These are phyloP conservation scores for Gossypium thurberi DNA, from an alignment of 345 rosid genomes.

Conservation along the genomic window DNA sequence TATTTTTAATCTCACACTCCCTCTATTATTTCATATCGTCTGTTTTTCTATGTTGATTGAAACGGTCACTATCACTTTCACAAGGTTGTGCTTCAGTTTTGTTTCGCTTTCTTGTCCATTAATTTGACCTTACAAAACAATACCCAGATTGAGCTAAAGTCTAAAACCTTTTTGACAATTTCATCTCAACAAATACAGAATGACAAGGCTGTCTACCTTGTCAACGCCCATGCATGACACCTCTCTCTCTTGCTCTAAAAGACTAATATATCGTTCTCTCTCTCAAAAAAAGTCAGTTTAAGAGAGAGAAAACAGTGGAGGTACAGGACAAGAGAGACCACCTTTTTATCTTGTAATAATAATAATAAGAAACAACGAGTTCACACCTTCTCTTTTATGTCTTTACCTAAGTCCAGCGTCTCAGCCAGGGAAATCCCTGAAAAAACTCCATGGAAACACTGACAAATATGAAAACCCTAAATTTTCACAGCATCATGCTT, in stretches of 20 bases:
- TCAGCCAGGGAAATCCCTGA: background rate
- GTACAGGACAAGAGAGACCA: background rate
- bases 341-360: background rate
- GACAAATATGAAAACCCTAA: slow-evolving; percentile 16
- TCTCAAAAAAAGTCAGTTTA: slow-evolving; percentile 11
- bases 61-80: slow-evolving; percentile 16
- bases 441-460: slow-evolving; percentile 1
- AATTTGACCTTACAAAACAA: slow-evolving; percentile 15
- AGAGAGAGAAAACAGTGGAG: background rate
- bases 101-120: slow-evolving; percentile 9
- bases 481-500: slow-evolving; percentile 21
- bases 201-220: slow-evolving; percentile 14
- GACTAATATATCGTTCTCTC: slow-evolving; percentile 10
- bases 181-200: slow-evolving; percentile 3
- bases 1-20: background rate
- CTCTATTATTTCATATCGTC: background rate
- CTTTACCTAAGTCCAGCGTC: background rate
- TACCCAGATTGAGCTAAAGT: slow-evolving; percentile 12
- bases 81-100: slow-evolving; percentile 11
- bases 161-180: background rate
- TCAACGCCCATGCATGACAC: slow-evolving; percentile 29
- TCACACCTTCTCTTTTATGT: background rate
- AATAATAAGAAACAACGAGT: background rate
- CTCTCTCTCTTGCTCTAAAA: slow-evolving; percentile 1
- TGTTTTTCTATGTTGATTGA: slow-evolving; percentile 1